phyloP scores from a whole-genome alignment of 192 early-diverging fungal genomes.

The Umbelopsis isabellina region DNA sequence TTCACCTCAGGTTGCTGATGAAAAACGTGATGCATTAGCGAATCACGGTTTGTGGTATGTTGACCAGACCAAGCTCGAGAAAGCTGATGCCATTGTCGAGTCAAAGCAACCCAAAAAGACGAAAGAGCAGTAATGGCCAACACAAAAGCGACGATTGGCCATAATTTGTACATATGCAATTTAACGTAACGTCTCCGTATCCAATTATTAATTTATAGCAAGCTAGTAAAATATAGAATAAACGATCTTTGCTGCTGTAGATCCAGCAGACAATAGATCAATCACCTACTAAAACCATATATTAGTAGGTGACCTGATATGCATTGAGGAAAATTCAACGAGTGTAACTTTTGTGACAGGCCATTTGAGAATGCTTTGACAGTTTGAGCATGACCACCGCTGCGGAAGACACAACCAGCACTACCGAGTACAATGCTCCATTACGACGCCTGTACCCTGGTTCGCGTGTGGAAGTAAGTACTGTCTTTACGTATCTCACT shows the following conservation, averaged over 20 bases:
- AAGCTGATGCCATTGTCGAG: not conserved
- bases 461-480: slow-evolving; percentile 31
- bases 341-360: too few relatives aligned
- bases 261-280: too few relatives aligned
- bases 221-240: too few relatives aligned
- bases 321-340: too few relatives aligned
- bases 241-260: too few relatives aligned
- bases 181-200: too few relatives aligned
- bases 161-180: too few relatives aligned
- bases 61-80: not conserved
- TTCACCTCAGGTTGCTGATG: slow-evolving; percentile 9
- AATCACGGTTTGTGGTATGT: slow-evolving; percentile 22
- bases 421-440: not conserved
- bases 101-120: not conserved
- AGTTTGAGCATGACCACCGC: not conserved
- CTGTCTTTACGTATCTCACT: not conserved
- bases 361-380: not conserved
- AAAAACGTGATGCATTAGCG: slow-evolving; percentile 11
- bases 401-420: not conserved
- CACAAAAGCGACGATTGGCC: not conserved
- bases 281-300: too few relatives aligned
- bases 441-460: slow-evolving; percentile 36
- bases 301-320: too few relatives aligned
- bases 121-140: not conserved
- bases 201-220: too few relatives aligned